These are phyloP conservation scores for Pleurozium schreberi DNA, from an alignment of 225 moss, liverwort and hornwort genomes.

Conservation along the genomic window DNA sequence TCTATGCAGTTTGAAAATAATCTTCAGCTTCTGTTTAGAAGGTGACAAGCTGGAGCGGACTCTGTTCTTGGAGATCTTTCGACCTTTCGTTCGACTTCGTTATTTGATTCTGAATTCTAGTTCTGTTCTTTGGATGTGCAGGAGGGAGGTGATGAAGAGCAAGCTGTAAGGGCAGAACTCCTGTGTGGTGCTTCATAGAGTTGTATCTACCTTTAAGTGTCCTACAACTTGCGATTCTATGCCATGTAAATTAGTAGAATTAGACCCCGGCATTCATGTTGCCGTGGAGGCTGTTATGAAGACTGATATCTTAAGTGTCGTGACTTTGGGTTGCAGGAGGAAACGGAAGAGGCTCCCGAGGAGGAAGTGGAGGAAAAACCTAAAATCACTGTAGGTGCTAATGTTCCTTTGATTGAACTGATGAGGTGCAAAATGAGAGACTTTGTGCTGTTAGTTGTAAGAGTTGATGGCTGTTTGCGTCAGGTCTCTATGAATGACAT, in stretches of 20 bases:
- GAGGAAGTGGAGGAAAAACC: conserved; percentile 45
- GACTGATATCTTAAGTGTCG: background rate
- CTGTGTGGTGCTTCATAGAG: background rate
- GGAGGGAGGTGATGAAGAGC: conserved; percentile 30
- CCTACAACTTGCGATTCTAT: background rate
- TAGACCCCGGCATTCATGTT: background rate
- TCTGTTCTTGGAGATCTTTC: background rate
- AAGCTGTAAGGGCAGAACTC: conserved; percentile 12
- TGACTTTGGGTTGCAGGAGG: conserved; percentile 23
- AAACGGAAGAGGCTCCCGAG: conserved; percentile 33
- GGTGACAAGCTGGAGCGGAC: background rate
- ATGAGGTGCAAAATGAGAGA: background rate
- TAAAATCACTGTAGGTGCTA: conserved; percentile 54
- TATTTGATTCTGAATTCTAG: background rate
- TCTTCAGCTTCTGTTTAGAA: background rate
- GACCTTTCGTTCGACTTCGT: background rate
- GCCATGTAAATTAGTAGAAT: background rate
- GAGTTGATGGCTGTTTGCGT: background rate
- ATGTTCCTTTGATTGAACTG: background rate
- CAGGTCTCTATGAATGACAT: background rate
- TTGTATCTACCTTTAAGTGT: background rate
- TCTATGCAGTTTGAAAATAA: background rate
- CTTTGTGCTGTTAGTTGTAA: background rate
- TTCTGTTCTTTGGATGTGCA: background rate
- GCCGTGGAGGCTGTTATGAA: background rate